Conservation (phyloP, 202 grass and related monocot genomes). For the Carex arenaria region DNA sequence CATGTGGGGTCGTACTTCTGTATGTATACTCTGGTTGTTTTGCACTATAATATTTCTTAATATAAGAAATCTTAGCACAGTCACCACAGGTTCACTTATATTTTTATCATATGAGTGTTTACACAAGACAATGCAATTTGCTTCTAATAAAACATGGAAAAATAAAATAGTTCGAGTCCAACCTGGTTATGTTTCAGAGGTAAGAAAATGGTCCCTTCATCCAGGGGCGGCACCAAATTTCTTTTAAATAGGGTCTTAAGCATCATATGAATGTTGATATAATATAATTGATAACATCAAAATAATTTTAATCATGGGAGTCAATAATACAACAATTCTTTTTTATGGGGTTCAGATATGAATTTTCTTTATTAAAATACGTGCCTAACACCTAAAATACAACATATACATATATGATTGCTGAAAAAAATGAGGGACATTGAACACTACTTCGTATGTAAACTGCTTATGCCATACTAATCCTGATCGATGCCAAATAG, state of each 20-base stretch:
- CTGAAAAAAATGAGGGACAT: too few species aligned
- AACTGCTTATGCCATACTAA: background rate
- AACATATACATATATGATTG: too few species aligned
- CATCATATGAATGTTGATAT: too few species aligned
- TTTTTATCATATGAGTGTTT: background rate
- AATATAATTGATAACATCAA: too few species aligned
- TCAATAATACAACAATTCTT: too few species aligned
- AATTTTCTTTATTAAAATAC: too few species aligned
- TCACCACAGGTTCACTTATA: background rate
- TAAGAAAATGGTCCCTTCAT: background rate
- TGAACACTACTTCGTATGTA: too few species aligned
- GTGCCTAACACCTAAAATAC: too few species aligned
- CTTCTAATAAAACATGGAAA: conserved; percentile 19
- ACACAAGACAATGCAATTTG: background rate
- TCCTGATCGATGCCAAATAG: background rate
- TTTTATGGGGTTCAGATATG: too few species aligned
- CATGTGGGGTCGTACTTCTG: conserved; percentile 87
- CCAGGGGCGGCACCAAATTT: too few species aligned
- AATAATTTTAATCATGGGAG: too few species aligned
- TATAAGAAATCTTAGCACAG: background rate
- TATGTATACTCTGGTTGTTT: conserved; percentile 39
- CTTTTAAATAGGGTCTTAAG: too few species aligned
- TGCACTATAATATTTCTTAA: conserved; percentile 12
- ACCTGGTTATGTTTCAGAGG: background rate
- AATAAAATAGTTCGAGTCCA: conserved; percentile 28